phyloP scores from a whole-genome alignment of 495 filamentous ascomycete species.

The Aspergillus indologenus region DNA sequence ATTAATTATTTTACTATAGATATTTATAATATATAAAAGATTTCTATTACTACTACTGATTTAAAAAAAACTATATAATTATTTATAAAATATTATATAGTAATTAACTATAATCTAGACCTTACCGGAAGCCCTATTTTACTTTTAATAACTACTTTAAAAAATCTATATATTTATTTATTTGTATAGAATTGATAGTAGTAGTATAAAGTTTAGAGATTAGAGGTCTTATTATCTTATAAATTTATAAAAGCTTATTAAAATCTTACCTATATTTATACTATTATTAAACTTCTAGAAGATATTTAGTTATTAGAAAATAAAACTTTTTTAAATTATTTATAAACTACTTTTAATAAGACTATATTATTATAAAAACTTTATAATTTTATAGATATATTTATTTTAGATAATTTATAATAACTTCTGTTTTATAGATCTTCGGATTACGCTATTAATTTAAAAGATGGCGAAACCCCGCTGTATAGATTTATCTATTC shows the following conservation, averaged over 20 bases:
- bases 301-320: not conserved
- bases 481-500: not conserved
- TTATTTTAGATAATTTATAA: not conserved
- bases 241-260: not conserved
- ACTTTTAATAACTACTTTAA: not conserved
- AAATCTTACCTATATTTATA: not conserved
- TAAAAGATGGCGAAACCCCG: too few relatives aligned
- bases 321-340: not conserved
- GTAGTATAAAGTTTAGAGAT: not conserved
- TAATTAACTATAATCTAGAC: not conserved
- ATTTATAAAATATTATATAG: slow-evolving; percentile 1
- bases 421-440: not conserved
- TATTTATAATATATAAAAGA: slow-evolving; percentile 1
- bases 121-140: not conserved
- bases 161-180: not conserved
- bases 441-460: not conserved
- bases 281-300: not conserved
- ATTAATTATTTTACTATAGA: not conserved
- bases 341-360: not conserved
- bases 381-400: not conserved
- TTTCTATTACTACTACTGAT: not conserved
- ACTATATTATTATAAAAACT: not conserved
- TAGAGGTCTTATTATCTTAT: not conserved
- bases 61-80: not conserved
- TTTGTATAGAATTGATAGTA: not conserved